These are phyloP conservation scores for Russula brevipes DNA, from an alignment of 768 basidiomycete genomes.

Conservation along the genomic window DNA sequence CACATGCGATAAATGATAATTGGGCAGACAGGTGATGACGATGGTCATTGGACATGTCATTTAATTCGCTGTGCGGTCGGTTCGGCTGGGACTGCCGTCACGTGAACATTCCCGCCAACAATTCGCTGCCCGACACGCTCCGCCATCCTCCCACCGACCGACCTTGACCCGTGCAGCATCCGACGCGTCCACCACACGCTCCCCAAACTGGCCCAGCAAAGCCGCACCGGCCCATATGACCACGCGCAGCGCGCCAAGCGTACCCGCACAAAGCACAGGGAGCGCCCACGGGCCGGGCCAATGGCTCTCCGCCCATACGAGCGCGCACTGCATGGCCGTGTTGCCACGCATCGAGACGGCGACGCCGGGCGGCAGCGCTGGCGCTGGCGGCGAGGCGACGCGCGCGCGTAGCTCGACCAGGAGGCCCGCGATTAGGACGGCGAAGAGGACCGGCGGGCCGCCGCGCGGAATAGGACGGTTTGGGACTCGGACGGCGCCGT, in stretches of 20 bases:
- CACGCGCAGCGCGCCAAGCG: not conserved
- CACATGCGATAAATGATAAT: too few relatives aligned
- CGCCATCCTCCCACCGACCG: slow-evolving; percentile 19
- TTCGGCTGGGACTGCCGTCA: not conserved
- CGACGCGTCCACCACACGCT: not conserved
- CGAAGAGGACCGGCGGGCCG: slow-evolving; percentile 11
- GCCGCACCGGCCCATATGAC: not conserved
- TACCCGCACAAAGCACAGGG: slow-evolving; percentile 1
- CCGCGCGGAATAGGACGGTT: not conserved
- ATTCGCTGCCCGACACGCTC: slow-evolving; percentile 16
- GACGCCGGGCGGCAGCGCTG: not conserved
- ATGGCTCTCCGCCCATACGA: slow-evolving; percentile 17
- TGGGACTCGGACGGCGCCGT: not conserved
- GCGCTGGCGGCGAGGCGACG: slow-evolving; percentile 7
- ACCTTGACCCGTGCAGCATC: slow-evolving; percentile 4
- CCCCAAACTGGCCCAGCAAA: not conserved
- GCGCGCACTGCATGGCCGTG: slow-evolving; percentile 6
- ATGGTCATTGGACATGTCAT: not conserved
- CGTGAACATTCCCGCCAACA: slow-evolving; percentile 16
- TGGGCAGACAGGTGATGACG: too few relatives aligned
- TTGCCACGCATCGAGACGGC: not conserved
- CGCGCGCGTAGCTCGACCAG: slow-evolving; percentile 10
- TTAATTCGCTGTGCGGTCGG: too few relatives aligned
- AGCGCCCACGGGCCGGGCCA: slow-evolving; percentile 17
- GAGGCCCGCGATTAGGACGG: slow-evolving; percentile 8